phyloP scores from a whole-genome alignment of 2,329 filamentous ascomycete species.

The Monilinia polystroma region DNA sequence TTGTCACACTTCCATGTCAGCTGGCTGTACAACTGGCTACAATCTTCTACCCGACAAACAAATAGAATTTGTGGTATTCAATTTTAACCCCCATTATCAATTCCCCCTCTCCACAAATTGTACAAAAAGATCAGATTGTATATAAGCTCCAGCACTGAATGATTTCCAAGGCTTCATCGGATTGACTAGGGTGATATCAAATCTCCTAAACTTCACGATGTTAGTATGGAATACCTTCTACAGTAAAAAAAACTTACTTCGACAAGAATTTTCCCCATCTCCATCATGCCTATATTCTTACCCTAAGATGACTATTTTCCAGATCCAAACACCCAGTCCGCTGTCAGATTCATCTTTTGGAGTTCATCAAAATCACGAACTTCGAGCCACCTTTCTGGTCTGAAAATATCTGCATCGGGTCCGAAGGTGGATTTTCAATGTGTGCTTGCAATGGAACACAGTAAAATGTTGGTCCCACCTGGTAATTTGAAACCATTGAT shows the following conservation, averaged over 20 bases:
- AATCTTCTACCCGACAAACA: neutral
- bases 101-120: neutral
- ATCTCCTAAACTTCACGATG: neutral
- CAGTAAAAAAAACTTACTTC: constrained; percentile 41
- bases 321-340: constrained; percentile 47
- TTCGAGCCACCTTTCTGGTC: constrained; percentile 51
- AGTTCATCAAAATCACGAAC: constrained; percentile 24
- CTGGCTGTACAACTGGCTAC: no score
- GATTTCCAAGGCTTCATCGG: neutral
- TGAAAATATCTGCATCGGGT: constrained; percentile 43
- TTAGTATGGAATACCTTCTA: neutral
- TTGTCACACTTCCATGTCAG: neutral
- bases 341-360: constrained; percentile 42
- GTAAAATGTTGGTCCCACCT: neutral
- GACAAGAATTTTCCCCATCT: constrained; percentile 49
- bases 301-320: constrained; percentile 49
- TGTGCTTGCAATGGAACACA: neutral
- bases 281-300: constrained; percentile 49
- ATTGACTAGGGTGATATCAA: constrained; percentile 3
- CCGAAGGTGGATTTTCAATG: constrained; percentile 36
- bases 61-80: neutral
- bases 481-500: constrained; percentile 25
- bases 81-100: neutral
- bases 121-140: neutral
- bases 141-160: neutral